Evolutionary conservation across 2,329 filamentous ascomycete genomes (phyloP), one percentile per base, ranked within the genome.

Genomic region (Hypoxylon sp.): DNA sequence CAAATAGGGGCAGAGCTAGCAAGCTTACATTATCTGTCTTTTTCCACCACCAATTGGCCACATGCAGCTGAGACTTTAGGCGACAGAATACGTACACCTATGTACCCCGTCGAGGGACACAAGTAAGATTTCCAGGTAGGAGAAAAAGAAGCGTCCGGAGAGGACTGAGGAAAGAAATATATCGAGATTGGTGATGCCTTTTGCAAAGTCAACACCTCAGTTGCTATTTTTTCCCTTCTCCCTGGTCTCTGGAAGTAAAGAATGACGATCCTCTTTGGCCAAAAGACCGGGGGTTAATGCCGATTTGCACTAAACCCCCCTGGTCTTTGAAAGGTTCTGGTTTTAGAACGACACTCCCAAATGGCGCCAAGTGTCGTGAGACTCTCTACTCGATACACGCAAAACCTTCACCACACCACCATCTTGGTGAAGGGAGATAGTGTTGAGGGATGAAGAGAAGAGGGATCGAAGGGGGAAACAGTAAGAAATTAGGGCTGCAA

Each of bases 211-310:
- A 46, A 24, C 37, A 24, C 47, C 33, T 47, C 33, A 53, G n/a
- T 31, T 46, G 55, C 35, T 13, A 22, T 57, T 53, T 50, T 50
- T 51, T 59, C n/a, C 19, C 19, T 22, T 22, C 44, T 60, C 39
- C 31, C 51, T 47, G 42, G 31, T 65, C 29, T 55, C 50, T 58
- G 39, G 39, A 37, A 37, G 37, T 56, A 56, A 61, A 63, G 54
- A 56, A 69, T 64, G 69, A 67, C 65, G 65, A 71, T 66, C 55
- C 29, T 59, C n/a, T 53, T 17, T 56, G 19, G 55, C 22, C 67
- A 68, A 68, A 68, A 65, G 60, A 35, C 68, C 63, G 67, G 66
- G 68, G 69, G 63, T 68, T 22, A 67, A 67, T 71, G 58, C 66
- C 56, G 63, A 60, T 52, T 51, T 56, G 63, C 63, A 54, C 63